These are phyloP conservation scores for Trichaptum fuscoviolaceum DNA, from an alignment of 768 basidiomycete species.

Conservation along the genomic window DNA sequence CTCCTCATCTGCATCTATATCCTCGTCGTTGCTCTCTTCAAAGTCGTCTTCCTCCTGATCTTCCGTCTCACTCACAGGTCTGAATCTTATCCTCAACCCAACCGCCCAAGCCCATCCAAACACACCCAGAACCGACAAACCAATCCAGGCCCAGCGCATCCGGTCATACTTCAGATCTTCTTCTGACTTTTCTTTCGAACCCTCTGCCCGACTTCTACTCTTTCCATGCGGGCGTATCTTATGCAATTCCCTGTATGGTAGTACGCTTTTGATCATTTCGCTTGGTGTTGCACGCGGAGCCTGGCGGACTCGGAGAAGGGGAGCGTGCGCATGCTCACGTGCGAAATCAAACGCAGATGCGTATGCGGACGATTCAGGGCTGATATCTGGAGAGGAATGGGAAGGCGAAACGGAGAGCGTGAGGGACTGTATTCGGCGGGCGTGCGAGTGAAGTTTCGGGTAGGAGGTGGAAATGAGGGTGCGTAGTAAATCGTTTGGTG, in stretches of 20 bases:
- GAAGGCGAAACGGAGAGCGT: constrained; percentile 24
- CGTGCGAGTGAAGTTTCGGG: constrained; percentile 52
- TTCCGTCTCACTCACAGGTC: not conserved
- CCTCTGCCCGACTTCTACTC: constrained; percentile 18
- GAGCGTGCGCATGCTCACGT: not conserved
- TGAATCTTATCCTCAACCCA: constrained; percentile 2
- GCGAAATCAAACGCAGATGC: not conserved
- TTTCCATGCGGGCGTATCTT: not conserved
- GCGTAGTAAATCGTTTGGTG: constrained; percentile 27
- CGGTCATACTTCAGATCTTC: constrained; percentile 44
- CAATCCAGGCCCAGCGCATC: constrained; percentile 51
- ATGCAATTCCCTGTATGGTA: not conserved
- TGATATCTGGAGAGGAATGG: constrained; percentile 13
- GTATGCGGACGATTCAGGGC: constrained; percentile 5
- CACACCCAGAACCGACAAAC: constrained; percentile 36
- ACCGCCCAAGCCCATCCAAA: constrained; percentile 18
- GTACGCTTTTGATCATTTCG: not conserved
- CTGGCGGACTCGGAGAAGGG: not conserved
- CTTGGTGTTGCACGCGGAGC: constrained; percentile 1
- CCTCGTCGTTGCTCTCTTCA: constrained; percentile 5
- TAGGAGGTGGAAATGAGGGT: constrained; percentile 51
- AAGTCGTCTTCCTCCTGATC: not conserved
- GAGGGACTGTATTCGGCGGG: constrained; percentile 40
- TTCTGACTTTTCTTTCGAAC: constrained; percentile 16
- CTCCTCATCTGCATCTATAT: constrained; percentile 4